Conservation (phyloP, 257 asterid species). For the Anisodus tanguticus region DNA sequence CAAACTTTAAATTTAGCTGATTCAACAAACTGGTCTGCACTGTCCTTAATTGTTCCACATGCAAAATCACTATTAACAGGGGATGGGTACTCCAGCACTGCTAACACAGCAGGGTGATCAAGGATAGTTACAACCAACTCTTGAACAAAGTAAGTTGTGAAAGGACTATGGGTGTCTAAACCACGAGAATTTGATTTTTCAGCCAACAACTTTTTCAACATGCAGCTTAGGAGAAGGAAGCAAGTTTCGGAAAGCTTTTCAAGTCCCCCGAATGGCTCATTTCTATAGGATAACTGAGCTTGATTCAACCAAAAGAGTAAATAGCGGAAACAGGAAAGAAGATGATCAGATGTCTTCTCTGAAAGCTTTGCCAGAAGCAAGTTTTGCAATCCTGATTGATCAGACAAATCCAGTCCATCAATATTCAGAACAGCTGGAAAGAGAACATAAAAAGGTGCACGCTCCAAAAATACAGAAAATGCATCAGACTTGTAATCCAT, state of each 20-base stretch:
- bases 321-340: slow-evolving; percentile 67
- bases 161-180: slow-evolving; percentile 40
- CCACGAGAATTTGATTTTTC: slow-evolving; percentile 40
- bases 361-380: slow-evolving; percentile 71
- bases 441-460: slow-evolving; percentile 69
- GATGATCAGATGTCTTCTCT: slow-evolving; percentile 60
- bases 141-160: slow-evolving; percentile 41
- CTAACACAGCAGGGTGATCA: slow-evolving; percentile 64
- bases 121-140: slow-evolving; percentile 69
- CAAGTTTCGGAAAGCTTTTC: slow-evolving; percentile 63
- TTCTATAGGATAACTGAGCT: slow-evolving; percentile 48
- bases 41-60: slow-evolving; percentile 53
- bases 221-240: slow-evolving; percentile 55
- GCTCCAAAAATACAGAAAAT: slow-evolving; percentile 58
- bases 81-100: slow-evolving; percentile 60
- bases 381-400: slow-evolving; percentile 49
- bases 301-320: slow-evolving; percentile 71
- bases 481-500: slow-evolving; percentile 57
- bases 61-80: slow-evolving; percentile 45
- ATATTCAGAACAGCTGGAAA: slow-evolving; percentile 62
- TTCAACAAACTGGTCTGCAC: slow-evolving; percentile 54
- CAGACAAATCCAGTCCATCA: slow-evolving; percentile 47
- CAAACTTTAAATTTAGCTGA: slow-evolving; percentile 50
- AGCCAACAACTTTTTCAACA: slow-evolving; percentile 59
- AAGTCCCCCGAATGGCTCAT: slow-evolving; percentile 48